Conservation (phyloP, 2,329 filamentous ascomycete genomes). For the Nothophaeocryptopus gaeumannii region DNA sequence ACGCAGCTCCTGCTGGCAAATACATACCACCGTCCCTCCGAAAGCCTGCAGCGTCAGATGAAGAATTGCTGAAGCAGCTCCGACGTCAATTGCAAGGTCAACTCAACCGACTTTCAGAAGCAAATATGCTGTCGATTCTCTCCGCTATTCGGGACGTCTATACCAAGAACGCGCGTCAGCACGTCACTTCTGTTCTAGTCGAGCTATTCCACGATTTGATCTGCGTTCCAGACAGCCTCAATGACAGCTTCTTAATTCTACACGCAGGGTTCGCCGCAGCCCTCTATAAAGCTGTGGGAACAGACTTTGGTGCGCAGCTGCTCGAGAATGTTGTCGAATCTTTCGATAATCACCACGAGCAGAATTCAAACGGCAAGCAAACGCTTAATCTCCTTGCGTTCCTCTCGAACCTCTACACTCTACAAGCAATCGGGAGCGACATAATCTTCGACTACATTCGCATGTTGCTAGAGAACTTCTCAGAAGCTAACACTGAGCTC, state of each 20-base stretch:
- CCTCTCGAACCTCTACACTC: conserved; percentile 84
- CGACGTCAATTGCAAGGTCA: conserved; percentile 81
- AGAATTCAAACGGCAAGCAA: conserved; percentile 54
- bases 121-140: conserved; percentile 81
- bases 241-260: conserved; percentile 87
- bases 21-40: conserved; percentile 88
- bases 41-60: conserved; percentile 59
- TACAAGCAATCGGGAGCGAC: conserved; percentile 78
- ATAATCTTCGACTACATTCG: conserved; percentile 90
- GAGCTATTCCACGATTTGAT: conserved; percentile 76
- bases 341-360: conserved; percentile 56
- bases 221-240: conserved; percentile 71
- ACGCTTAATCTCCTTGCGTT: conserved; percentile 76
- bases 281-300: conserved; percentile 80
- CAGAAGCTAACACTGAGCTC: conserved; percentile 83
- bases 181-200: conserved; percentile 77
- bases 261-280: conserved; percentile 87
- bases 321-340: conserved; percentile 73
- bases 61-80: conserved; percentile 66
- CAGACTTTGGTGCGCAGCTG: conserved; percentile 84
- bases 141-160: conserved; percentile 81
- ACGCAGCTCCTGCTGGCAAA: conserved; percentile 54
- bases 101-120: conserved; percentile 88
- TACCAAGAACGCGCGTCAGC: conserved; percentile 76
- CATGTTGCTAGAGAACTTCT: conserved; percentile 68